Base-by-base conservation (phyloP, 352 stramenopile species). In the Paralagenidium karlingii region DNA sequence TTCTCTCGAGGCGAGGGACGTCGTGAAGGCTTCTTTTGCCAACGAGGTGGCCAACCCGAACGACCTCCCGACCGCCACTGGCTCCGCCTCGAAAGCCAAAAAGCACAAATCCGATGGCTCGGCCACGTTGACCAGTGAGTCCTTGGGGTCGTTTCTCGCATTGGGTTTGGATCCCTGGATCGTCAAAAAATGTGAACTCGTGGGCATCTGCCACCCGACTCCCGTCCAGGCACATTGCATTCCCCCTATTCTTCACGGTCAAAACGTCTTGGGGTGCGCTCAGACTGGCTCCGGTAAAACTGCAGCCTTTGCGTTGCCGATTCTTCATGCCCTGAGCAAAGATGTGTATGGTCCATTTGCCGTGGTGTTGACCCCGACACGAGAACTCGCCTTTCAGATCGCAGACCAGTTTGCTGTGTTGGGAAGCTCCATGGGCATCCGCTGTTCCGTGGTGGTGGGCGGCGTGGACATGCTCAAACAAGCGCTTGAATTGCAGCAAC, bases 381-480 rank as follows among this genome's bases (percentile, higher is more conserved):
- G 96, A 15, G 96, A 99, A 69, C 68, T 99, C 9, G 95, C 95
- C 15, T 97, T 97, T 53, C 96, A 99, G 68, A 98, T 99, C 51
- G 75, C 88, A 28, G 94, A 99, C 46, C 94, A 98, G 59, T 95
- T 99, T 33, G 74, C 94, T 24, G 94, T 90, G 1, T 82, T 99
- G 24, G 74, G 80, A n/a, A 95, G 95, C 51, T 82, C 79, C 15
- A 75, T 91, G 47, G 69, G 70, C 21, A 76, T 98, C 19, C 76
- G 87, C 19, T 87, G 82, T 16, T 64, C 74, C 7, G 69, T 98
- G 2, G 65, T 99, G n/a, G 91, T 98, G 7, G 96, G 96, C 36
- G 96, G 96, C 33, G 74, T 97, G 30, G 85, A 97, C 67, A 78
- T 96, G 51, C 82, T 97, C 24, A 82, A 86, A 40, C 94, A 99